These are phyloP conservation scores for Withania somnifera DNA, from an alignment of 305 asterid species.

Conservation along the genomic window DNA sequence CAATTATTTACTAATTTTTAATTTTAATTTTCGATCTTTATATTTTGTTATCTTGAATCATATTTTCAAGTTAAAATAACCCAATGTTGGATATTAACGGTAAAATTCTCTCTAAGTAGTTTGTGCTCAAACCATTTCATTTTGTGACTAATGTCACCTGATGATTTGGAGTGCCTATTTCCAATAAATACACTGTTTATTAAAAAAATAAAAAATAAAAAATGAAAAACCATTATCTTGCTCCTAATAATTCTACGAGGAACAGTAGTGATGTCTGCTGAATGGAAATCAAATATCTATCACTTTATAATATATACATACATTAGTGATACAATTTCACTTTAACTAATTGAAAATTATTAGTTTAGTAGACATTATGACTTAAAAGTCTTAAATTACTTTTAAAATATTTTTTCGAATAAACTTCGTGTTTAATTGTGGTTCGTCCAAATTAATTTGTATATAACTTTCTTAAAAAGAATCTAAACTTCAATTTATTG, in stretches of 20 bases:
- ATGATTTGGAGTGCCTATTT: neutral
- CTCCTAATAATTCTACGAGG: neutral
- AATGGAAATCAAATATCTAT: neutral
- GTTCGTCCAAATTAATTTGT: neutral
- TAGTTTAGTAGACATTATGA: neutral
- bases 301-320: neutral
- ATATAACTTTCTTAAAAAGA: neutral
- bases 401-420: neutral
- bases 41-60: no score
- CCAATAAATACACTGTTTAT: neutral
- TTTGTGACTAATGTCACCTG: neutral
- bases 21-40: no score
- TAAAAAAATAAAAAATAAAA: neutral
- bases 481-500: neutral
- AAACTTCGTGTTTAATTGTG: neutral
- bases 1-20: no score
- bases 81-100: no score
- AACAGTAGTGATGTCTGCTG: neutral
- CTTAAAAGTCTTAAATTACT: neutral
- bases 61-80: no score
- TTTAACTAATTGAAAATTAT: neutral
- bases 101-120: neutral
- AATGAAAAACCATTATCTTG: neutral
- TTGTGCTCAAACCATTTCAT: neutral
- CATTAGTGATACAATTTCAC: neutral